phyloP scores from a whole-genome alignment of 495 filamentous ascomycete species.

The Talaromyces proteolyticus region DNA sequence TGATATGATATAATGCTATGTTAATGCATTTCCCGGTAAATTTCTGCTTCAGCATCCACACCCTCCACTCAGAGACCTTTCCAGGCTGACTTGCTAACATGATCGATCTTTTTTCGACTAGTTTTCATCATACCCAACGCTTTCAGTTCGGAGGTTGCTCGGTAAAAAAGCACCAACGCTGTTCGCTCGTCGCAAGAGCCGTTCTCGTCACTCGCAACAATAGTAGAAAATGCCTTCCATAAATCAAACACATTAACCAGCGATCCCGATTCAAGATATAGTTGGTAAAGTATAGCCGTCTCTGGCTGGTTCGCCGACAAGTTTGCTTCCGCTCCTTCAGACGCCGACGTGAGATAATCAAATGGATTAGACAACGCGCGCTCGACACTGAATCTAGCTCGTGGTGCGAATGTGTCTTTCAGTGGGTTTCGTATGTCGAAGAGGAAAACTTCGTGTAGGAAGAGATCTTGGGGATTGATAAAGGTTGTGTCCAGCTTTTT shows the following conservation, averaged over 20 bases:
- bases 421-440: conserved; percentile 77
- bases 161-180: conserved; percentile 71
- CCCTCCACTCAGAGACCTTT: conserved; percentile 55
- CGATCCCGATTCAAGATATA: conserved; percentile 84
- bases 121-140: conserved; percentile 80
- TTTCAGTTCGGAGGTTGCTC: conserved; percentile 75
- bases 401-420: conserved; percentile 76
- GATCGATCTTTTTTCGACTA: conserved; percentile 87
- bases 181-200: conserved; percentile 44
- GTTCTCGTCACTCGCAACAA: conserved; percentile 42
- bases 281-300: conserved; percentile 78
- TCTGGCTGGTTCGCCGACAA: conserved; percentile 63
- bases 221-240: conserved; percentile 78
- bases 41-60: no score
- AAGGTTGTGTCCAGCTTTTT: conserved; percentile 46
- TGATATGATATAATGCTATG: no score
- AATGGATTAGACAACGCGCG: conserved; percentile 74
- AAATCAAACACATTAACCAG: conserved; percentile 86
- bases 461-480: conserved; percentile 54
- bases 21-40: no score
- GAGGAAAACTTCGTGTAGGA: conserved; percentile 76
- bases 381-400: conserved; percentile 71
- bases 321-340: conserved; percentile 19
- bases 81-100: conserved; percentile 77
- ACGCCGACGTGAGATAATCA: conserved; percentile 70